phyloP scores from a whole-genome alignment of 495 filamentous ascomycete genomes.

The Annulohypoxylon bovei region DNA sequence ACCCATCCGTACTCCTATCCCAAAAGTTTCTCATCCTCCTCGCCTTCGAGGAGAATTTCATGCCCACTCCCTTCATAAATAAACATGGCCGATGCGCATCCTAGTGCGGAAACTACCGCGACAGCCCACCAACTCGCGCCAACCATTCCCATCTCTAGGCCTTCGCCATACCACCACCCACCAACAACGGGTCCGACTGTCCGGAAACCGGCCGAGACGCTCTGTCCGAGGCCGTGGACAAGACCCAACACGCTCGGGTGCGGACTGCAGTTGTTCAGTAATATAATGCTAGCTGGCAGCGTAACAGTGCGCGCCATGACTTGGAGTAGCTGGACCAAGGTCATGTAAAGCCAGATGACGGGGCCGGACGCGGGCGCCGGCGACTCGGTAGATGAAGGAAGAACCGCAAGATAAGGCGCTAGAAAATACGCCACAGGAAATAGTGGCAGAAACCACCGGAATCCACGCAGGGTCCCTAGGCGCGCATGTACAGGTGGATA shows the following conservation, averaged over 20 bases:
- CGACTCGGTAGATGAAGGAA: conserved; percentile 68
- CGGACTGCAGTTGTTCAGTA: conserved; percentile 85
- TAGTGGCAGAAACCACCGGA: conserved; percentile 72
- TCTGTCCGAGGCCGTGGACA: conserved; percentile 83
- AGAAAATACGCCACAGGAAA: conserved; percentile 81
- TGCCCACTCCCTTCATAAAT: conserved; percentile 79
- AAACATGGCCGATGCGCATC: conserved; percentile 68
- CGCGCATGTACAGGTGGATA: conserved; percentile 75
- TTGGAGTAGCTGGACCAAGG: conserved; percentile 73
- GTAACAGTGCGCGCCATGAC: conserved; percentile 83
- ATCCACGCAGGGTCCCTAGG: conserved; percentile 74
- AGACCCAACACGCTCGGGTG: conserved; percentile 83
- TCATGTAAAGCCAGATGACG: conserved; percentile 76
- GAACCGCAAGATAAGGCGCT: conserved; percentile 75
- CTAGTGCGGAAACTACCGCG: conserved; percentile 68
- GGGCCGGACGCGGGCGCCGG: conserved; percentile 72
- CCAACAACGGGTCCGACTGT: conserved; percentile 80
- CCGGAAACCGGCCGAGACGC: conserved; percentile 74
- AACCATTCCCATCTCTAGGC: conserved; percentile 74
- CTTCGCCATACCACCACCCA: conserved; percentile 75
- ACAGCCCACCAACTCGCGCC: conserved; percentile 83
- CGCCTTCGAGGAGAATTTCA: conserved; percentile 73
- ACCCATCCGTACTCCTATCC: not conserved
- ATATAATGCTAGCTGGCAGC: conserved; percentile 77
- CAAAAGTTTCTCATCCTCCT: conserved; percentile 59